These are phyloP conservation scores for Cotoneaster glaucophyllus DNA, from an alignment of 306 rosid genomes.

Conservation along the genomic window DNA sequence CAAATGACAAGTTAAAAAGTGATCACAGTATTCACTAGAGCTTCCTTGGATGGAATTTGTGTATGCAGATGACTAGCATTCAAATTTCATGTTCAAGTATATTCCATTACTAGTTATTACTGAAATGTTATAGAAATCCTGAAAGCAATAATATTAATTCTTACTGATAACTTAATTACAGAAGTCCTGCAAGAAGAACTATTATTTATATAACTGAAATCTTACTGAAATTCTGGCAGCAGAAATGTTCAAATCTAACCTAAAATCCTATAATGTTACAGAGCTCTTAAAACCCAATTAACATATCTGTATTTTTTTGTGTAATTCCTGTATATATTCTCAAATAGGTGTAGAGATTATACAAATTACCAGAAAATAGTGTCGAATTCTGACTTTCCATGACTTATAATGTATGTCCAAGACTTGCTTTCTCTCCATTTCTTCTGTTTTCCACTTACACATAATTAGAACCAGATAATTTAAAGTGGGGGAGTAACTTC, in stretches of 20 bases:
- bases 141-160: neutral
- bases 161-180: neutral
- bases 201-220: neutral
- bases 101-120: neutral
- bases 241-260: neutral
- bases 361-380: neutral
- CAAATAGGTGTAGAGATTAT: neutral
- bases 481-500: neutral
- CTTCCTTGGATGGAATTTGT: neutral
- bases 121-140: neutral
- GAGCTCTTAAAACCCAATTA: neutral
- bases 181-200: neutral
- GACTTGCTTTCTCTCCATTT: neutral
- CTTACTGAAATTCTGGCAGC: neutral
- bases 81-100: neutral
- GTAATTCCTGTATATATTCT: neutral
- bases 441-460: neutral
- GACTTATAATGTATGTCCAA: neutral
- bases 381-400: conserved; percentile 6
- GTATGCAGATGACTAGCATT: neutral
- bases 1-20: neutral
- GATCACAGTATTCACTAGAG: neutral
- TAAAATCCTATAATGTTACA: neutral
- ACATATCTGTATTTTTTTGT: neutral
- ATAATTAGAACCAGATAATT: neutral